Conservation (phyloP, 225 moss, liverwort and hornwort species). For the Pseudoscleropodium purum region DNA sequence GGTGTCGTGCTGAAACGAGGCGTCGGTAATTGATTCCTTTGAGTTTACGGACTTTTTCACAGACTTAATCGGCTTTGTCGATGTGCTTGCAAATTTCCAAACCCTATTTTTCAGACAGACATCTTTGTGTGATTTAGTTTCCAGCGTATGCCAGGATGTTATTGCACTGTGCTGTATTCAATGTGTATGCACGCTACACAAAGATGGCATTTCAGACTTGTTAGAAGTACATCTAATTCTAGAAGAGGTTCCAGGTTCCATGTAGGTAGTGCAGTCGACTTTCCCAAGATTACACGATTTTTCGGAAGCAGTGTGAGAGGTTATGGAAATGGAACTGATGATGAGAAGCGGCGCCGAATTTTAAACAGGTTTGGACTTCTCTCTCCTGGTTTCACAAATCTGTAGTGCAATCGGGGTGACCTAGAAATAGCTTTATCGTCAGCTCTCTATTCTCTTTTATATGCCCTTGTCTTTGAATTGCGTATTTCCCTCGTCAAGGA, state of each 20-base stretch:
- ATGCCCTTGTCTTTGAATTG: neutral
- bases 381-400: neutral
- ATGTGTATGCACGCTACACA: neutral
- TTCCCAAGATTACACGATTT: neutral
- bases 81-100: neutral
- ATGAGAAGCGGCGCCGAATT: slow-evolving; percentile 16
- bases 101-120: neutral
- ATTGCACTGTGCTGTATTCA: neutral
- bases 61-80: neutral
- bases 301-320: slow-evolving; percentile 19
- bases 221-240: neutral
- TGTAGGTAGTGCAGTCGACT: neutral
- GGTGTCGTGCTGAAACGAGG: neutral
- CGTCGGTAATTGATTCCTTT: neutral
- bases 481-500: neutral
- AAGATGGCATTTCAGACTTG: neutral
- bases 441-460: neutral
- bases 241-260: slow-evolving; percentile 11
- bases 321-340: slow-evolving; percentile 6
- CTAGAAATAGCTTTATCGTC: neutral
- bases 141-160: neutral
- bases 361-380: slow-evolving; percentile 32
- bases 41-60: neutral
- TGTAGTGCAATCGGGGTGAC: neutral
- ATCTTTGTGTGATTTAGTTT: neutral